Evolutionary conservation across 2,329 filamentous ascomycete genomes (phyloP).

Genomic region (Alternaria panax): DNA sequence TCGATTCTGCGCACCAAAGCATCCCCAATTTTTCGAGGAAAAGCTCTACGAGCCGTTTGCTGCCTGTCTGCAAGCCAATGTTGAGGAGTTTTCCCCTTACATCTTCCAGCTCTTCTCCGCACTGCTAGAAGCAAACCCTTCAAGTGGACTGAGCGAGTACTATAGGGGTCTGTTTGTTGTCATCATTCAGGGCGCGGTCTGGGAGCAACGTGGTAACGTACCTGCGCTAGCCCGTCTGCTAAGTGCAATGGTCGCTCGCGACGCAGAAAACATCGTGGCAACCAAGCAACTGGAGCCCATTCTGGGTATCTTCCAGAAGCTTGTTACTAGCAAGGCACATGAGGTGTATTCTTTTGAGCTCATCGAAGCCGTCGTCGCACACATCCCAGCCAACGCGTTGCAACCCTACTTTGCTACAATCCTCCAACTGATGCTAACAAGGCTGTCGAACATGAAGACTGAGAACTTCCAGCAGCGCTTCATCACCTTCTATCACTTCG

Average conservation of each 20-base stretch:
- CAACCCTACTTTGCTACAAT: conserved; percentile 82
- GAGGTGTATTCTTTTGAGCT: conserved; percentile 90
- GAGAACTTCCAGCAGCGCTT: conserved; percentile 88
- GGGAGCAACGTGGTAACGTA: conserved; percentile 92
- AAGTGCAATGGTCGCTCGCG: conserved; percentile 81
- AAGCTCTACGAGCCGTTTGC: conserved; percentile 86
- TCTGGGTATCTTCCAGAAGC: conserved; percentile 93
- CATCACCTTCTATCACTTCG: conserved; percentile 91
- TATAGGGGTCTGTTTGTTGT: conserved; percentile 81
- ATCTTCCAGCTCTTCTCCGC: conserved; percentile 95
- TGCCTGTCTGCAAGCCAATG: conserved; percentile 78
- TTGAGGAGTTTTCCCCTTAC: conserved; percentile 95
- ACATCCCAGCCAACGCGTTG: conserved; percentile 76
- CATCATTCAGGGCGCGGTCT: conserved; percentile 80
- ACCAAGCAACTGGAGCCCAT: conserved; percentile 86
- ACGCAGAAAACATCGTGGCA: conserved; percentile 73
- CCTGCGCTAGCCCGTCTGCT: conserved; percentile 88
- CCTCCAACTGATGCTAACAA: conserved; percentile 79
- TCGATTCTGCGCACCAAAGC: conserved; percentile 72
- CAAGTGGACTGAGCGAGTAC: conserved; percentile 77
- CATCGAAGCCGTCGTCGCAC: conserved; percentile 78
- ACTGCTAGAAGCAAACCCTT: conserved; percentile 84
- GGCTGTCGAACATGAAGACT: conserved; percentile 74
- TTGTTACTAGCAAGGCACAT: conserved; percentile 81
- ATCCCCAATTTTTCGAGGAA: conserved; percentile 77